A percentile compares a stretch with the other conserved stretches of the same genome.
These are phyloP conservation scores for Thermothielavioides terrestris DNA, from an alignment of 495 filamentous ascomycete genomes.

Conservation along the genomic window DNA sequence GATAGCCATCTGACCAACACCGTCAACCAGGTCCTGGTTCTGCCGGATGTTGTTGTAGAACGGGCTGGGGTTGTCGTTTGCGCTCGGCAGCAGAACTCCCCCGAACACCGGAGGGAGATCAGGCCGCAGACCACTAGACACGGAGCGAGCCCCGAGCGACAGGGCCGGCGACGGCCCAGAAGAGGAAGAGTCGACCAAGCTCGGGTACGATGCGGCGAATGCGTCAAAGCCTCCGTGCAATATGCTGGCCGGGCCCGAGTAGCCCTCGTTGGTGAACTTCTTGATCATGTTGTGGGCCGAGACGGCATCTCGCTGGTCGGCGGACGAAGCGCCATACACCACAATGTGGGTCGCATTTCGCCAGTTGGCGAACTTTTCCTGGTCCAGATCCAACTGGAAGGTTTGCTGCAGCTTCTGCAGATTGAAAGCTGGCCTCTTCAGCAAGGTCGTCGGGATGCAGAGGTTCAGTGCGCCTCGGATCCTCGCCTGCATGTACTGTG, in stretches of 20 bases:
- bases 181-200: slow-evolving; percentile 40
- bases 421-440: slow-evolving; percentile 87
- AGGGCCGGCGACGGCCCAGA: slow-evolving; percentile 31
- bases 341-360: slow-evolving; percentile 62
- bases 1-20: slow-evolving; percentile 83
- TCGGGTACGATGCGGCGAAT: slow-evolving; percentile 40
- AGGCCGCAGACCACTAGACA: slow-evolving; percentile 16
- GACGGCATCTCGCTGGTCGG: slow-evolving; percentile 68
- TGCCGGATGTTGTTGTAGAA: slow-evolving; percentile 96
- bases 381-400: slow-evolving; percentile 67
- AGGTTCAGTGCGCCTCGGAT: slow-evolving; percentile 78
- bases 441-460: slow-evolving; percentile 87
- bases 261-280: slow-evolving; percentile 84
- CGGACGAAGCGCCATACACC: slow-evolving; percentile 75
- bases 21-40: slow-evolving; percentile 90
- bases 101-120: slow-evolving; percentile 70
- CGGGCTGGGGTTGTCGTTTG: slow-evolving; percentile 61
- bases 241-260: slow-evolving; percentile 63
- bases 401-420: slow-evolving; percentile 83
- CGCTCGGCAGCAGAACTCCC: slow-evolving; percentile 72
- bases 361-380: slow-evolving; percentile 71
- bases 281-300: slow-evolving; percentile 74
- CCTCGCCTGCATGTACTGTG: slow-evolving; percentile 66
- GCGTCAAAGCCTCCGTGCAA: slow-evolving; percentile 52
- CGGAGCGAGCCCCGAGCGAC: slow-evolving; percentile 28